Conservation (phyloP, 768 basidiomycete species). For the Mycena indigotica region DNA sequence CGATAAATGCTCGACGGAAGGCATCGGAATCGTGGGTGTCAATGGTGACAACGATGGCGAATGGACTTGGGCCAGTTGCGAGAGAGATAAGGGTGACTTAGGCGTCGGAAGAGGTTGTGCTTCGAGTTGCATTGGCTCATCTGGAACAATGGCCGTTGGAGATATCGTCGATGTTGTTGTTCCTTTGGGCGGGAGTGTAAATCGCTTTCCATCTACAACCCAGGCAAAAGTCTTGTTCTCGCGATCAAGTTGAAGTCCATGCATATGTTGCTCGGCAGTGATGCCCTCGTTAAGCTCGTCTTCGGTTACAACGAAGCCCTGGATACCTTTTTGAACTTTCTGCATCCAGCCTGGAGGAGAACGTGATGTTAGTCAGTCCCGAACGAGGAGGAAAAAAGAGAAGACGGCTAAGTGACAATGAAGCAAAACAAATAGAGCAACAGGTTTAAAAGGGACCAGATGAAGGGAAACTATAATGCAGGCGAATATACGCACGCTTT, state of each 20-base stretch:
- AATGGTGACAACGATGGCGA: conserved; percentile 11
- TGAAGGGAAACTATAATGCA: not conserved
- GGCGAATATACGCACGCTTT: conserved; percentile 9
- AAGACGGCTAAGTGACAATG: not conserved
- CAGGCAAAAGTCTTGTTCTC: conserved; percentile 19
- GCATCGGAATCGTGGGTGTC: conserved; percentile 7
- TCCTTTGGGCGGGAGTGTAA: not conserved
- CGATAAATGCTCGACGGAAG: not conserved
- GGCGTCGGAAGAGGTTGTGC: not conserved
- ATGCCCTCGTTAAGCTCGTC: conserved; percentile 18
- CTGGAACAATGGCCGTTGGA: not conserved
- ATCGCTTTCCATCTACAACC: conserved; percentile 6
- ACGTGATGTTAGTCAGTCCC: not conserved
- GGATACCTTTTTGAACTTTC: conserved; percentile 22
- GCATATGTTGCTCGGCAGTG: conserved; percentile 17
- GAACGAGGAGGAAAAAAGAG: not conserved
- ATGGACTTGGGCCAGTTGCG: not conserved
- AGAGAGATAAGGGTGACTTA: not conserved
- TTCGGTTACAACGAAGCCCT: conserved; percentile 20
- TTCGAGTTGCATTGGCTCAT: conserved; percentile 3
- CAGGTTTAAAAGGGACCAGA: too few species aligned
- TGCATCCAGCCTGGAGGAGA: conserved; percentile 19
- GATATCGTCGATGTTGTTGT: not conserved
- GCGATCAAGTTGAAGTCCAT: conserved; percentile 15
- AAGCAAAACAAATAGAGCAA: not conserved